phyloP scores from a whole-genome alignment of 495 filamentous ascomycete species.

The Mytilinidion resinicola region DNA sequence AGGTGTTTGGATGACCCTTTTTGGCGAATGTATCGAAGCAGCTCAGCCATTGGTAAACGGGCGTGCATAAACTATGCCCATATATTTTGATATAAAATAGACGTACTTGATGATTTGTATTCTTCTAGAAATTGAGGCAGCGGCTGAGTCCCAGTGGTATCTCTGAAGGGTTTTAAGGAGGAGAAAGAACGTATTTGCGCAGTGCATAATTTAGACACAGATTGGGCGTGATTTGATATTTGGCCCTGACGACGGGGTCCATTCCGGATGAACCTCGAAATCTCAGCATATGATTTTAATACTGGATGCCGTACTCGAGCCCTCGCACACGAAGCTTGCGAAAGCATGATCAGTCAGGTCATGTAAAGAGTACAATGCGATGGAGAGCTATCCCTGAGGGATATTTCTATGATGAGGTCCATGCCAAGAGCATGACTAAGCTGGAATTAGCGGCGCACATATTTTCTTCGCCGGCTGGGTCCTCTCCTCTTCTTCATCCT shows the following conservation, averaged over 20 bases:
- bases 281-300: conserved; percentile 39
- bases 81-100: neutral
- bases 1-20: too few relatives aligned
- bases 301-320: conserved; percentile 1
- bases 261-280: conserved; percentile 37
- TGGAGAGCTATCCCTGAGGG: too few relatives aligned
- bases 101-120: conserved; percentile 48
- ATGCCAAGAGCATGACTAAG: conserved; percentile 17
- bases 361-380: neutral
- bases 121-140: conserved; percentile 35
- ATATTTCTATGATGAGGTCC: too few relatives aligned
- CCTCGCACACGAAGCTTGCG: neutral
- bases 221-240: too few relatives aligned
- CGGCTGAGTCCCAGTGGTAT: neutral
- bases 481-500: conserved; percentile 73
- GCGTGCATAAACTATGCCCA: neutral
- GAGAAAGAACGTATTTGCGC: neutral
- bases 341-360: neutral
- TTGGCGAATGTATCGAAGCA: too few relatives aligned
- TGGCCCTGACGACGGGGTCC: too few relatives aligned
- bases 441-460: neutral
- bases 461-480: conserved; percentile 3
- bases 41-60: conserved; percentile 37
- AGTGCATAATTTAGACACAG: too few relatives aligned
- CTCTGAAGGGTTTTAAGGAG: neutral